Base-by-base conservation (phyloP, 106 monocot species). In the Dactylorhiza incarnata region DNA sequence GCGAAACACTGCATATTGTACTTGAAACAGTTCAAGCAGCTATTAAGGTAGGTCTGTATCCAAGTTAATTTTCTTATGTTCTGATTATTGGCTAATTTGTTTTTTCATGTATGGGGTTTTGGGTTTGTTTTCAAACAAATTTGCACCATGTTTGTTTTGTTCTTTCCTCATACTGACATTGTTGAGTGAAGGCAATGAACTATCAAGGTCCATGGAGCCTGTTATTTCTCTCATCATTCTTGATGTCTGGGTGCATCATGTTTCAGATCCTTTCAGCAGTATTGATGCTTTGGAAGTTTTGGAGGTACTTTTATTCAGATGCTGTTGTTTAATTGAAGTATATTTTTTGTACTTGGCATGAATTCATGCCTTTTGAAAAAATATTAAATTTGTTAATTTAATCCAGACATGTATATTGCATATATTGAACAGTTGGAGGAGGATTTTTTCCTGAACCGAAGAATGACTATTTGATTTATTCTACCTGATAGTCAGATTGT, bases 1-100 rank as follows among this genome's bases (percentile, higher is more conserved):
- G 93, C 74, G 96, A 94, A 83, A 89, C 93, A 55, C 85, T 97
- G 15, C 96, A 94, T 87, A 93, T 97, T 79, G 91, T 97, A 3
- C 87, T 97, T n/a, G 96, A 97, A 86, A 97, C 96, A 50, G 81
- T 97, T 86, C 89, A 93, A 91, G 84, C 84, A 69, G 91, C 89
- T 74, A 75, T 97, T 20, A 91, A 86, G 55, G 90, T 89, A 85
- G 91, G 96, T 90, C 6, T 82, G 74, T 78, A 48, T 71, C 26
- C 3, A 16, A 48, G 45, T 47, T 59, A 72, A 12, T 10, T 72
- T 49, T 20, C 49, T 72, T 72, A 11, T 72, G 69, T n/a, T 72
- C 3, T 48, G 7, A n/a, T 20, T 48, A 1, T 71, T 46, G 5
- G 48, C 19, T 13, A 71, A 17, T 9, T 24, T 65, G 24, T 65